Base-by-base conservation (phyloP, 2,329 filamentous ascomycete species). In the Aplosporella prunicola region DNA sequence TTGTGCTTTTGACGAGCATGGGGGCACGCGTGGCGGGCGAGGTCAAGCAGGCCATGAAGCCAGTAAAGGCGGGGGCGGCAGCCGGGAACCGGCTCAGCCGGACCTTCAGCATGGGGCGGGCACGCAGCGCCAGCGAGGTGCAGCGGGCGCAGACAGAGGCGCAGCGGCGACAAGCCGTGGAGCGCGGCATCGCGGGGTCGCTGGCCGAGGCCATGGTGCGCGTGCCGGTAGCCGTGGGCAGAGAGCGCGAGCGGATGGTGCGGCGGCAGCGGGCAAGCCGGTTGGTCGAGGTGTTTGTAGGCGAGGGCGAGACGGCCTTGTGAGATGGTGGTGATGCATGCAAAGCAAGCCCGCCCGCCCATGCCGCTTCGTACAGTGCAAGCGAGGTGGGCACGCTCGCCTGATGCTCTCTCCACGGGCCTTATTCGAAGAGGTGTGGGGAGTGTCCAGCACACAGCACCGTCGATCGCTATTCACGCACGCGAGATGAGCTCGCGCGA, bases 1-100 rank as follows among this genome's bases (percentile, higher is more conserved):
- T 95, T 51, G 82, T 93, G 2, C 87, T 95, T 46, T 64, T 95
- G 11, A 85, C 81, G 0, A 78, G 83, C 7, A 88, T 87, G 60
- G 68, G 95, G 9, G 68, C 69, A 15, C 68, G 71, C 9, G 67
- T 81, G 24, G 61, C 69, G 18, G 64, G 65, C 22, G 76, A 80
- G 49, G 58, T 78, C 5, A 62, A 61, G 2, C 65, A 68, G 1
- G 52, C 65, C 39, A 27, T 37, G 51, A 5, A 49, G 55, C n/a
- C n/a, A 14, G 58, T 59, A 15, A 57, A 60, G 17, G 52, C 55
- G 1, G 58, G 51, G 28, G 55, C 44, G 32, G 45, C 43, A 31
- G 51, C 41, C 8, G 32, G 23, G 22, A 30, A 24, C 8, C 39
- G 27, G 18, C 15, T 28, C 6, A 32, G 28, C 13, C 39, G 33